Evolutionary conservation across 345 rosid genomes (phyloP).

Genomic region (Hirschfeldia incana): DNA sequence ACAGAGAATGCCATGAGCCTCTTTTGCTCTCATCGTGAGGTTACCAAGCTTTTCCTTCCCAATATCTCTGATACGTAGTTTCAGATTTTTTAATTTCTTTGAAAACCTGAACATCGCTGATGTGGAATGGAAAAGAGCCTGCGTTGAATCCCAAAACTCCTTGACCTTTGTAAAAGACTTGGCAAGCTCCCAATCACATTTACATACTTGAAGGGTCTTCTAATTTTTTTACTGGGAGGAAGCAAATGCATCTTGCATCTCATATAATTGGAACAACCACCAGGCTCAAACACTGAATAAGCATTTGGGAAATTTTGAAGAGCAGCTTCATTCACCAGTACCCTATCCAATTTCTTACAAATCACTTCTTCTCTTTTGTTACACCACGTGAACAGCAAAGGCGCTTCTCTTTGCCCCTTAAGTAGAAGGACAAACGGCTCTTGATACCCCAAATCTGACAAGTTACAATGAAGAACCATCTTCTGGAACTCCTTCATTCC

Average conservation of each 20-base stretch:
- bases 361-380: background rate
- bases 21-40: background rate
- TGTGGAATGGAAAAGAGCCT: background rate
- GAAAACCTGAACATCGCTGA: background rate
- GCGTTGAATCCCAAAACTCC: background rate
- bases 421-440: background rate
- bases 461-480: background rate
- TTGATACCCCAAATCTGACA: background rate
- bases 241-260: too few species aligned
- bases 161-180: background rate
- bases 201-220: background rate
- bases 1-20: background rate
- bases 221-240: background rate
- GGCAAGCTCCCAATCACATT: background rate
- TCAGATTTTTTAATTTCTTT: too few species aligned
- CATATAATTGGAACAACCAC: background rate
- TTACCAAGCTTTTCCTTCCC: background rate
- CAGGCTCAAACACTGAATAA: background rate
- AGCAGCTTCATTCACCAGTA: background rate
- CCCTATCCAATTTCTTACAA: background rate
- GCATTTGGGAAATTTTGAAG: background rate
- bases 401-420: too few species aligned
- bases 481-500: too few species aligned
- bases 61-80: background rate
- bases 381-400: background rate